Evolutionary conservation across 192 early-diverging fungal species (phyloP), one percentile per base, ranked within the genome.

Genomic region (Podila horticola): DNA sequence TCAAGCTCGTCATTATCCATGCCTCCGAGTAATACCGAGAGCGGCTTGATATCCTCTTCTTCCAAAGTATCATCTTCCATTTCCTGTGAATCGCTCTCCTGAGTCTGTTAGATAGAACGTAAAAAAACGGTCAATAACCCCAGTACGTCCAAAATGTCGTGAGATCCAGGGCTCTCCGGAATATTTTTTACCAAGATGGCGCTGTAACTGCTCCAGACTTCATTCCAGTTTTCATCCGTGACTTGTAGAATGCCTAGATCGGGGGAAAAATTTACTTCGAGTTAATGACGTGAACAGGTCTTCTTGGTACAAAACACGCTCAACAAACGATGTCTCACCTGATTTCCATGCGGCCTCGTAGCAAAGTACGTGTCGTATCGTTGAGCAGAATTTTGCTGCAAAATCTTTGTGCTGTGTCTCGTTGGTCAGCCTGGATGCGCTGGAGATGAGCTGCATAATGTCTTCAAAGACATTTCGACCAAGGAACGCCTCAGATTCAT

Each of bases 331-430:
- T 17, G 28, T 0, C 34, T 58, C 67, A 81, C 77, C 77, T 69
- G 67, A 38, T 24, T 64, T 66, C 77, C 77, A 81, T 11, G 77
- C 77, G 4, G 77, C 70, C 22, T 81, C 64, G 30, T 81, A 81
- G 38, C 77, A 81, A 2, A 81, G 57, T 0, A 69, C 66, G 65
- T 81, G 77, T 10, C 62, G 26, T 4, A 81, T 51, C 24, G 52
- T 64, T 5, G 45, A 34, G 36, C 71, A 73, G 19, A 81, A 31
- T 20, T 81, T 65, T 24, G 31, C 20, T 1, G 64, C 62, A 38
- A 81, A 81, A 2, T 28, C 30, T 5, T 30, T 38, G 49, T 69
- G 36, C 13, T 64, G 64, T 17, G 52, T 49, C n/a, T 62, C 36
- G 19, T n/a, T 50, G 26, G 17, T 55, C 30, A 22, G 52, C 10